Conservation (phyloP, 805 yeast genomes). For the Candida piceae region DNA sequence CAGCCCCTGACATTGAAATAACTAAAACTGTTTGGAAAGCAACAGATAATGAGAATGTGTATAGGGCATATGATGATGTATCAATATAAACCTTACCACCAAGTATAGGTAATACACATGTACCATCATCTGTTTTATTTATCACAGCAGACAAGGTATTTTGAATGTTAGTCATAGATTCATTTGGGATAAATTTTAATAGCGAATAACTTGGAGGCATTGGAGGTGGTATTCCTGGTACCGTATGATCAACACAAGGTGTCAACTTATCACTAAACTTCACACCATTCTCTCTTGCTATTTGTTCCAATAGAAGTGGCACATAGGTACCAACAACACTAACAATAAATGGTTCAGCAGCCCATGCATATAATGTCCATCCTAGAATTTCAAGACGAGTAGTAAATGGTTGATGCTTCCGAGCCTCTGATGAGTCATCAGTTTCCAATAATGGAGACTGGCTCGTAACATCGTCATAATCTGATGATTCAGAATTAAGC, state of each 20-base stretch:
- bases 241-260: slow-evolving; percentile 40
- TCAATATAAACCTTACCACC: slow-evolving; percentile 44
- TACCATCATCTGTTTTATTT: slow-evolving; percentile 6
- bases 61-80: slow-evolving; percentile 68
- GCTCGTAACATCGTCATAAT: background rate
- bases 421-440: too few species aligned
- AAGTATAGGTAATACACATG: slow-evolving; percentile 31
- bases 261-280: slow-evolving; percentile 49
- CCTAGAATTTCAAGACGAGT: slow-evolving; percentile 47
- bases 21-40: slow-evolving; percentile 67
- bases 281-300: slow-evolving; percentile 72
- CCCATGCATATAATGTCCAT: slow-evolving; percentile 68
- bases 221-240: slow-evolving; percentile 30
- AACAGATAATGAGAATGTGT: slow-evolving; percentile 69
- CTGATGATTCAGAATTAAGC: too few species aligned
- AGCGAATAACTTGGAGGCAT: slow-evolving; percentile 16
- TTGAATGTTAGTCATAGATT: too few species aligned
- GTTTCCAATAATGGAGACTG: background rate
- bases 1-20: slow-evolving; percentile 67
- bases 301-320: slow-evolving; percentile 64
- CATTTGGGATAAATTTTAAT: too few species aligned
- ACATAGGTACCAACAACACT: slow-evolving; percentile 76
- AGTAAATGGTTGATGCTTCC: slow-evolving; percentile 26
- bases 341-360: slow-evolving; percentile 77
- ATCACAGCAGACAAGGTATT: too few species aligned